Evolutionary conservation across 179 eudicot species (phyloP).

Genomic region (Drosera spatulata): DNA sequence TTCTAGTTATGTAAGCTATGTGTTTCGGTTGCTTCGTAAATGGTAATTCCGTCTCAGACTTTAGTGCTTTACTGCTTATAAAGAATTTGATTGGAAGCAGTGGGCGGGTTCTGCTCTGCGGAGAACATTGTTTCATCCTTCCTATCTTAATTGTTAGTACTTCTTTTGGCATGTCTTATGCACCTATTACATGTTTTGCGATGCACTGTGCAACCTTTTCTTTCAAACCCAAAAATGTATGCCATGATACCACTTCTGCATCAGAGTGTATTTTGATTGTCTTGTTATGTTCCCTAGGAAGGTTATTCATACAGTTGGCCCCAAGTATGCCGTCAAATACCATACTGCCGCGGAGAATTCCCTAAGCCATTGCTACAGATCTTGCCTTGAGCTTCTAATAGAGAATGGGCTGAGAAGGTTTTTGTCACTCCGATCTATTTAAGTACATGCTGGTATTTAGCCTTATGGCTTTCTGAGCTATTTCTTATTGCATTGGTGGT

Average conservation of each 20-base stretch:
- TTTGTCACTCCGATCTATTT: slow-evolving; percentile 13
- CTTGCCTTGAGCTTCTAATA: slow-evolving; percentile 92
- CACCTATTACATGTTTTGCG: no score
- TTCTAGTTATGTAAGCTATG: no score
- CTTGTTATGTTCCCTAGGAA: slow-evolving; percentile 36
- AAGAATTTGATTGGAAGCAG: no score
- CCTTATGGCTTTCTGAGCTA: neutral
- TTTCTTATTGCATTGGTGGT: neutral
- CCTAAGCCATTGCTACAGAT: slow-evolving; percentile 89
- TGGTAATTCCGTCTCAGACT: no score
- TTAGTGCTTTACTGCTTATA: no score
- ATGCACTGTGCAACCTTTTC: no score
- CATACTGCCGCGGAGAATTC: slow-evolving; percentile 99
- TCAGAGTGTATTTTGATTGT: neutral
- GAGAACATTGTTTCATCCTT: no score
- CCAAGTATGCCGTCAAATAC: slow-evolving; percentile 97
- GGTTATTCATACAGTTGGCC: slow-evolving; percentile 97
- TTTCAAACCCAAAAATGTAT: no score
- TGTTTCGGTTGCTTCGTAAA: no score
- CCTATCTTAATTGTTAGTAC: no score
- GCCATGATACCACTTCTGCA: neutral
- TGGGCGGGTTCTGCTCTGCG: no score
- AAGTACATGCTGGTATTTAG: slow-evolving; percentile 7
- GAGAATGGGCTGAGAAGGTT: slow-evolving; percentile 81
- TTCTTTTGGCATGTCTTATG: no score